Evolutionary conservation across 192 early-diverging fungal species (phyloP).

Genomic region (Gorgonomyces haynaldii): DNA sequence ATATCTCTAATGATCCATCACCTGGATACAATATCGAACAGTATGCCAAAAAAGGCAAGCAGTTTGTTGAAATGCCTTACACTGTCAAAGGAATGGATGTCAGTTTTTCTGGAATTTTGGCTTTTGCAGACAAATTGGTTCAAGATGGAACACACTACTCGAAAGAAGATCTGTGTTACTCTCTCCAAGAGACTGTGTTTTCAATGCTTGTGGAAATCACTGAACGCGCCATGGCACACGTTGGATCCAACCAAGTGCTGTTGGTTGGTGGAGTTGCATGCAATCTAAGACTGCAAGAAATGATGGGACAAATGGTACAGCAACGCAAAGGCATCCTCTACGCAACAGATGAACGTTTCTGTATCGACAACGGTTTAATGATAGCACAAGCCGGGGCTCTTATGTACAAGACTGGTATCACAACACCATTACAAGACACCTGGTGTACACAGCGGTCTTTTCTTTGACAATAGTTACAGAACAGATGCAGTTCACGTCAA

Average conservation of each 20-base stretch:
- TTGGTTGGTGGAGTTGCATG: constrained; percentile 97
- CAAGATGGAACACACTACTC: constrained; percentile 25
- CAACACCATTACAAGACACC: constrained; percentile 73
- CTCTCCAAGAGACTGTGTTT: constrained; percentile 94
- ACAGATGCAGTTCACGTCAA: constrained; percentile 76
- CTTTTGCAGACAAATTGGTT: constrained; percentile 28
- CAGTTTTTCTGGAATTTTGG: constrained; percentile 91
- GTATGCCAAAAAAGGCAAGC: constrained; percentile 73
- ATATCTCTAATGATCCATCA: constrained; percentile 88
- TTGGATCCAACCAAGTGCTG: constrained; percentile 78
- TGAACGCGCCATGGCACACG: constrained; percentile 97
- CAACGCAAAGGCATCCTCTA: constrained; percentile 80
- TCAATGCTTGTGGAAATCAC: constrained; percentile 99
- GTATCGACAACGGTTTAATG: constrained; percentile 99
- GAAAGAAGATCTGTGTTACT: constrained; percentile 90
- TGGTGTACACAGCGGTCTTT: constrained; percentile 77
- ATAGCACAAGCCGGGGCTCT: constrained; percentile 94
- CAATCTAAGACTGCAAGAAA: constrained; percentile 78
- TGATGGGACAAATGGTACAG: constrained; percentile 93
- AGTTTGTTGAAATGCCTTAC: constrained; percentile 84
- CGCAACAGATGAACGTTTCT: constrained; percentile 95
- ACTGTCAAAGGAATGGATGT: constrained; percentile 99
- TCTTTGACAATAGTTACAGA: constrained; percentile 35
- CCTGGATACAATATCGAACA: constrained; percentile 99
- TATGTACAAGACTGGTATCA: constrained; percentile 66